phyloP scores from a whole-genome alignment of 164 flowering plant species.

The Liquidambar formosana region DNA sequence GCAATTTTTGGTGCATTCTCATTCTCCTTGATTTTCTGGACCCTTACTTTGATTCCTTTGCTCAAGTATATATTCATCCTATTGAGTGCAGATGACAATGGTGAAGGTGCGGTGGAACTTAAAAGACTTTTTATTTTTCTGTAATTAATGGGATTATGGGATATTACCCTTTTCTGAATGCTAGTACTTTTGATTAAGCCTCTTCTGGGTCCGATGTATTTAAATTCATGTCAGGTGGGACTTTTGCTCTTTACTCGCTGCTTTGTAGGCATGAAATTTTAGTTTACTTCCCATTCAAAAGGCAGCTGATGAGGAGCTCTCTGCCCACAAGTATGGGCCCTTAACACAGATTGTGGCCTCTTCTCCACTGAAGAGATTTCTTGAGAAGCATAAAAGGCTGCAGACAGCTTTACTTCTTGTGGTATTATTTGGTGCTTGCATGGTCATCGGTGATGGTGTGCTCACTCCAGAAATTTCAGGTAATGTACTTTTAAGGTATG shows the following conservation, averaged over 20 bases:
- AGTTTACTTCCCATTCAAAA: constrained; percentile 89
- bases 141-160: not conserved
- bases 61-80: constrained; percentile 65
- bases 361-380: constrained; percentile 57
- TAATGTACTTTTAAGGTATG: constrained; percentile 11
- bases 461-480: constrained; percentile 93
- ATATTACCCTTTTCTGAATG: not conserved
- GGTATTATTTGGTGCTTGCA: constrained; percentile 77
- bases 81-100: constrained; percentile 75
- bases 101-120: constrained; percentile 59
- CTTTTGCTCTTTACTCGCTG: constrained; percentile 91
- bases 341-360: constrained; percentile 29
- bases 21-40: constrained; percentile 75
- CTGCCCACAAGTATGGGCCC: constrained; percentile 71
- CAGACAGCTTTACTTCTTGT: constrained; percentile 59
- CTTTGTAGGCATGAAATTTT: constrained; percentile 78
- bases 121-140: not conserved
- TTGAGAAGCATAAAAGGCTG: constrained; percentile 69
- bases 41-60: constrained; percentile 69
- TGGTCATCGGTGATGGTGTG: constrained; percentile 92
- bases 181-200: not conserved
- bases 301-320: constrained; percentile 91
- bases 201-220: constrained; percentile 10
- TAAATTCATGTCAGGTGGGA: constrained; percentile 61
- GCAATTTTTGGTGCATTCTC: constrained; percentile 69